Evolutionary conservation across 2,329 filamentous ascomycete species (phyloP).

Genomic region (Trichoderma citrinoviride): DNA sequence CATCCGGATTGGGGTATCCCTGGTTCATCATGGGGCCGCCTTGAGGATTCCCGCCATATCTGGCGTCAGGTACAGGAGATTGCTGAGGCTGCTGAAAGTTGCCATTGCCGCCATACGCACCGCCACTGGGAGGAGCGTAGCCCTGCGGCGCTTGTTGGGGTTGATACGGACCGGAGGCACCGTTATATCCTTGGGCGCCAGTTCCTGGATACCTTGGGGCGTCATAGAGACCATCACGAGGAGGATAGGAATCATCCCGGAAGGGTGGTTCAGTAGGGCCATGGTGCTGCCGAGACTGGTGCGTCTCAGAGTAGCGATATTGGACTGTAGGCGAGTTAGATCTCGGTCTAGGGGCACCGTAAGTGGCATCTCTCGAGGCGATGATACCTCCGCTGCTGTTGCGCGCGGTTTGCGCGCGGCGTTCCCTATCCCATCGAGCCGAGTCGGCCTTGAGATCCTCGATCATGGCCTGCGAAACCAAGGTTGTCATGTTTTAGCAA

Average conservation of each 20-base stretch:
- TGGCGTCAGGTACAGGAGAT: slow-evolving; percentile 35
- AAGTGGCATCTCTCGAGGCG: slow-evolving; percentile 50
- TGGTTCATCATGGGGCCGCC: slow-evolving; percentile 34
- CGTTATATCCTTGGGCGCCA: slow-evolving; percentile 49
- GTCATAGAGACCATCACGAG: slow-evolving; percentile 43
- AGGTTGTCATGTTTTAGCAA: slow-evolving; percentile 9
- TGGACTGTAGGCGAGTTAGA: slow-evolving; percentile 61
- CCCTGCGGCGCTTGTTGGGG: slow-evolving; percentile 25
- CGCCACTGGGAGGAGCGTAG: slow-evolving; percentile 34
- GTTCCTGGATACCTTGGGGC: slow-evolving; percentile 51
- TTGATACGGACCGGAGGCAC: slow-evolving; percentile 41
- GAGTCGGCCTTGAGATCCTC: slow-evolving; percentile 62
- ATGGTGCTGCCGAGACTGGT: slow-evolving; percentile 48
- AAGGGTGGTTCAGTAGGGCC: slow-evolving; percentile 44
- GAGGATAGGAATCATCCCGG: slow-evolving; percentile 37
- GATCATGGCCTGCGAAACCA: slow-evolving; percentile 54
- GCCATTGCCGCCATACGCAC: slow-evolving; percentile 32
- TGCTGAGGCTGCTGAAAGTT: slow-evolving; percentile 36
- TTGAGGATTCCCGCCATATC: slow-evolving; percentile 33
- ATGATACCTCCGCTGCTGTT: slow-evolving; percentile 57
- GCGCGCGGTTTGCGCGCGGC: slow-evolving; percentile 54
- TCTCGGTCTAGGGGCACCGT: slow-evolving; percentile 45
- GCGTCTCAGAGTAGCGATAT: slow-evolving; percentile 55
- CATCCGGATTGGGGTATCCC: slow-evolving; percentile 34
- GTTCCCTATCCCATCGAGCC: slow-evolving; percentile 60